Evolutionary conservation across 2,329 filamentous ascomycete genomes (phyloP).

Genomic region (Colletotrichum cuscutae): DNA sequence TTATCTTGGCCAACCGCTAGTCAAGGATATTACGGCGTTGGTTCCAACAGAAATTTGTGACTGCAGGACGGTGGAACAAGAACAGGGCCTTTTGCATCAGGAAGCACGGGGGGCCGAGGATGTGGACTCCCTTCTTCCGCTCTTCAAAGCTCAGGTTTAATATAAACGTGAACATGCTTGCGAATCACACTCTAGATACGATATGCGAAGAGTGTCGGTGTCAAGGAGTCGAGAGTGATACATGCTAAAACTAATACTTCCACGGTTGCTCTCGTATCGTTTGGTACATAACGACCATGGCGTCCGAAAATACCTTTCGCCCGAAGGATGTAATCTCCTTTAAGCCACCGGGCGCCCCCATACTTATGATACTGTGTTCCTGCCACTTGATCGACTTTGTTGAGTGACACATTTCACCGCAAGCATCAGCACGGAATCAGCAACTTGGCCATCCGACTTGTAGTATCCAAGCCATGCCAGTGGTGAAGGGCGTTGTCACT

Average conservation of each 20-base stretch:
- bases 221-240: background rate
- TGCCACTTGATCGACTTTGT: background rate
- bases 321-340: background rate
- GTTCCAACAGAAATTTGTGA: background rate
- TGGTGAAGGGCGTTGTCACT: slow-evolving; percentile 40
- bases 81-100: background rate
- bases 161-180: background rate
- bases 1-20: background rate
- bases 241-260: background rate
- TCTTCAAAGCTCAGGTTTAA: background rate
- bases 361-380: background rate
- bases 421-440: background rate
- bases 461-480: slow-evolving; percentile 22
- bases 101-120: background rate
- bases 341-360: background rate
- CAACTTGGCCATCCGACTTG: background rate
- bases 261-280: background rate
- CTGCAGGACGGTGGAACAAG: background rate
- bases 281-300: background rate
- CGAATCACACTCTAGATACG: background rate
- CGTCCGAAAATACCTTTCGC: background rate
- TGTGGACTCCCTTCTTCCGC: background rate
- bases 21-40: background rate
- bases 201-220: background rate
- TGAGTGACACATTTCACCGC: background rate